Percentiles rank a stretch among this genome's conserved stretches.
Conservation (phyloP, 192 early-diverging fungal species). For the Cladochytrium replicatum region DNA sequence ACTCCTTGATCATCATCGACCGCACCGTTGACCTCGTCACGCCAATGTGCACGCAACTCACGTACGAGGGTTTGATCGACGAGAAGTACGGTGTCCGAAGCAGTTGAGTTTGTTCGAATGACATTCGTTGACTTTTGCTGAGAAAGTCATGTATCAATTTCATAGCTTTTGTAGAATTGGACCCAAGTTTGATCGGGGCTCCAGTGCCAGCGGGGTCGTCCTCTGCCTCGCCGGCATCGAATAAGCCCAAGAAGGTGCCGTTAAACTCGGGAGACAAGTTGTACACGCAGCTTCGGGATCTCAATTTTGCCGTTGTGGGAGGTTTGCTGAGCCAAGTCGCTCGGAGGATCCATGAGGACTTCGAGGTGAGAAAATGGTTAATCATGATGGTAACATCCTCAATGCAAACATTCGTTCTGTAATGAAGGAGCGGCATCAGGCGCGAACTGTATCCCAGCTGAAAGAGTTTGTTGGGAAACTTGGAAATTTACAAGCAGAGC, state of each 20-base stretch:
- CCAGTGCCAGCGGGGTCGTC: slow-evolving; percentile 15
- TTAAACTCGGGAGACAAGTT: slow-evolving; percentile 74
- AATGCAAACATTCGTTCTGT: slow-evolving; percentile 14
- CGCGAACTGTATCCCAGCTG: slow-evolving; percentile 83
- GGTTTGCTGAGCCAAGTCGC: slow-evolving; percentile 73
- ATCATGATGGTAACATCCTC: no score
- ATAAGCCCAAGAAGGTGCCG: slow-evolving; percentile 55
- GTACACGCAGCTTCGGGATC: slow-evolving; percentile 70
- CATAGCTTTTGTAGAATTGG: slow-evolving; percentile 65
- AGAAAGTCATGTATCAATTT: background rate
- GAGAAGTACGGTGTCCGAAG: slow-evolving; percentile 77
- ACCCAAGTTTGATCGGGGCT: slow-evolving; percentile 46
- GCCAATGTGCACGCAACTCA: slow-evolving; percentile 88
- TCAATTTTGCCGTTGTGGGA: slow-evolving; percentile 88
- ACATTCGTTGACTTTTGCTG: background rate
- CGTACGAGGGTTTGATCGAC: slow-evolving; percentile 94
- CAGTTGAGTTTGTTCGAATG: slow-evolving; percentile 41
- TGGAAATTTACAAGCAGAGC: slow-evolving; percentile 71
- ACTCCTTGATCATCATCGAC: slow-evolving; percentile 86
- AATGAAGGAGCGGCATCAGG: slow-evolving; percentile 68
- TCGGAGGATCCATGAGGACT: slow-evolving; percentile 71
- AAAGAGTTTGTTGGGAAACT: slow-evolving; percentile 87
- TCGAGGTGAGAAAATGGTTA: slow-evolving; percentile 54
- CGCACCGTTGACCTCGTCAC: slow-evolving; percentile 82
- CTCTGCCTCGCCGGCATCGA: slow-evolving; percentile 2